Conservation (phyloP, 768 basidiomycete species). For the Trametes meyenii region DNA sequence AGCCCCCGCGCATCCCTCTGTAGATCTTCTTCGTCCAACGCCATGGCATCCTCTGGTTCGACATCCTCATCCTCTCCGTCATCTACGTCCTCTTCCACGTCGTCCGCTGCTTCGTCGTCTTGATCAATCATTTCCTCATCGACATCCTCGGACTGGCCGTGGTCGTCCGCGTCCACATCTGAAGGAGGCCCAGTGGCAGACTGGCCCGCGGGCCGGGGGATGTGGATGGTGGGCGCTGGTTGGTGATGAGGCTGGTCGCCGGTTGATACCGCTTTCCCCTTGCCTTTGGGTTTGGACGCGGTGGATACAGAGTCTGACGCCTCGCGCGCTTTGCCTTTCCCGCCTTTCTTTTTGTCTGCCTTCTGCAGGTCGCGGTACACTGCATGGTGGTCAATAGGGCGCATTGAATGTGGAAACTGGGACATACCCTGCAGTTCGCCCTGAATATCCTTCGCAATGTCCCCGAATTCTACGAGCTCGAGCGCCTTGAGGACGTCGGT, state of each 20-base stretch:
- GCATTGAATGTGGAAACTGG: background rate
- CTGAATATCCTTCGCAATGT: conserved; percentile 65
- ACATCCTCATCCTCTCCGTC: conserved; percentile 38
- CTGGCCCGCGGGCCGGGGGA: conserved; percentile 29
- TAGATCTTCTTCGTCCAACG: conserved; percentile 49
- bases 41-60: conserved; percentile 45
- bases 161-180: conserved; percentile 29
- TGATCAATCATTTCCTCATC: conserved; percentile 39
- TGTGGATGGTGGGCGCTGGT: conserved; percentile 30
- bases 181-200: conserved; percentile 18
- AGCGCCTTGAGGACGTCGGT: conserved; percentile 89
- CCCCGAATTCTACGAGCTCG: conserved; percentile 75
- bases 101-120: conserved; percentile 38
- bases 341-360: conserved; percentile 52
- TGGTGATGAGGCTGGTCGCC: conserved; percentile 7
- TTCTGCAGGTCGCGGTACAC: conserved; percentile 70
- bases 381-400: conserved; percentile 29
- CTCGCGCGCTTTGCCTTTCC: conserved; percentile 29
- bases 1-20: conserved; percentile 41
- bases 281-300: conserved; percentile 38
- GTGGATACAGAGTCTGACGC: conserved; percentile 30
- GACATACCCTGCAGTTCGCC: conserved; percentile 63
- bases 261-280: conserved; percentile 27
- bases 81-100: conserved; percentile 37
- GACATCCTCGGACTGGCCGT: conserved; percentile 31